A percentile compares a stretch with the other conserved stretches of the same genome.
Evolutionary conservation across 768 basidiomycete genomes (phyloP).

Genomic region (Boletus tylopilopsis): DNA sequence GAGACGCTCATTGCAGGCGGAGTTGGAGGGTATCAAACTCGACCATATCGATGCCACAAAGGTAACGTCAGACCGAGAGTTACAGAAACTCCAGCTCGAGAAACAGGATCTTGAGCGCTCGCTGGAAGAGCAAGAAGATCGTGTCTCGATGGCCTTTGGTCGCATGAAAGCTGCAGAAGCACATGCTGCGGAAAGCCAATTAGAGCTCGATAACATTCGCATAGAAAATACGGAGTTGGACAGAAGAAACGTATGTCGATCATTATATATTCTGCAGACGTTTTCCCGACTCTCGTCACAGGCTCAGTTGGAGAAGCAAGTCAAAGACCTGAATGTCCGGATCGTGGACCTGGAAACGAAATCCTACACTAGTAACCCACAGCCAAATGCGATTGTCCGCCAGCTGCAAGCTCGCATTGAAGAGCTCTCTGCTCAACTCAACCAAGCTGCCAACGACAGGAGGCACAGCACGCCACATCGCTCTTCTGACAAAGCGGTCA

Average conservation of each 20-base stretch:
- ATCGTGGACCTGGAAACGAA: slow-evolving; percentile 81
- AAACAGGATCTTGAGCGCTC: slow-evolving; percentile 80
- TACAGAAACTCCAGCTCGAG: slow-evolving; percentile 72
- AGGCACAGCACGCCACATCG: slow-evolving; percentile 32
- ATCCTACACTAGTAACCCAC: slow-evolving; percentile 63
- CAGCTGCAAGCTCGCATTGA: slow-evolving; percentile 70
- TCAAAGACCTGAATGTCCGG: slow-evolving; percentile 79
- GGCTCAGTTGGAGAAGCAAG: slow-evolving; percentile 81
- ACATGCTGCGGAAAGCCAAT: slow-evolving; percentile 69
- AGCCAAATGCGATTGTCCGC: slow-evolving; percentile 50
- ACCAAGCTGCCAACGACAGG: slow-evolving; percentile 41
- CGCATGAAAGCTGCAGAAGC: slow-evolving; percentile 80
- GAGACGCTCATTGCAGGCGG: slow-evolving; percentile 72
- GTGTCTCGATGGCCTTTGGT: slow-evolving; percentile 65
- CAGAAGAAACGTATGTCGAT: slow-evolving; percentile 57
- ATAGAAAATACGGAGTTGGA: slow-evolving; percentile 83
- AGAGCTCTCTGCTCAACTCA: slow-evolving; percentile 53
- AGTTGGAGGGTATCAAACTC: slow-evolving; percentile 76
- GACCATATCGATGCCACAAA: slow-evolving; percentile 68
- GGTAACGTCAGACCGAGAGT: slow-evolving; percentile 66
- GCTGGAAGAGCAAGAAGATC: slow-evolving; percentile 74
- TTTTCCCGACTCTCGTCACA: slow-evolving; percentile 25
- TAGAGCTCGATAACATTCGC: slow-evolving; percentile 70
- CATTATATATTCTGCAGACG: neutral
- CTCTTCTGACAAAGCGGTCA: slow-evolving; percentile 44